phyloP scores from a whole-genome alignment of 164 flowering plant genomes.

The Annona squamosa region DNA sequence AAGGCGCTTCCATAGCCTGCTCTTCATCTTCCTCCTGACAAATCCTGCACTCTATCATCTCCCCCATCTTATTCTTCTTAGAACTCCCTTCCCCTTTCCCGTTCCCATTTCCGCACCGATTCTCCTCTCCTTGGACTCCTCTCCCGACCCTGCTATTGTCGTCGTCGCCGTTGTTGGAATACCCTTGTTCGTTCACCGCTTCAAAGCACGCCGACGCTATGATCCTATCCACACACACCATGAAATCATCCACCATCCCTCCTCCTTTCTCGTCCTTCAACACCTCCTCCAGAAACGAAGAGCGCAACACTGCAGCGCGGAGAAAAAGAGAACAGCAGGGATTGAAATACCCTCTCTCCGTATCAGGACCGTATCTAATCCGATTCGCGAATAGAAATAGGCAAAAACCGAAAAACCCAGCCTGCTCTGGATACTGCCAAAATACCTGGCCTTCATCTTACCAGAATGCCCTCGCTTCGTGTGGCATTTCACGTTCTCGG shows the following conservation, averaged over 20 bases:
- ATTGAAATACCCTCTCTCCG: no score
- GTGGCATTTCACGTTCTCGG: neutral
- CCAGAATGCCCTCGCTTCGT: neutral
- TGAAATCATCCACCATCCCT: conserved; percentile 50
- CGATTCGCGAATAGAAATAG: neutral
- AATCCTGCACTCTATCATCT: conserved; percentile 58
- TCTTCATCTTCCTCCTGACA: conserved; percentile 67
- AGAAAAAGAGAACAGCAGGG: neutral
- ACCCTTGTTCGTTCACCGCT: conserved; percentile 9
- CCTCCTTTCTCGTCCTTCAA: neutral
- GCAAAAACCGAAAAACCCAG: neutral
- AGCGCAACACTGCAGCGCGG: neutral
- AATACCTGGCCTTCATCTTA: neutral
- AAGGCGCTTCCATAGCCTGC: conserved; percentile 52
- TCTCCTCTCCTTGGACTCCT: conserved; percentile 7
- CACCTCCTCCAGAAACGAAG: neutral
- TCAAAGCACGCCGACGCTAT: conserved; percentile 48
- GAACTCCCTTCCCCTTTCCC: conserved; percentile 9
- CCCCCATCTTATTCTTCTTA: conserved; percentile 13
- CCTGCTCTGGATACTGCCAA: neutral
- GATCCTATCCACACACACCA: conserved; percentile 55
- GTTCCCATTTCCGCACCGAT: conserved; percentile 8
- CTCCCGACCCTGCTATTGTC: neutral
- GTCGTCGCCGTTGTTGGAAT: neutral
- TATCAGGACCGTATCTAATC: no score